Conservation (phyloP, 257 asterid species). For the Catharanthus roseus region DNA sequence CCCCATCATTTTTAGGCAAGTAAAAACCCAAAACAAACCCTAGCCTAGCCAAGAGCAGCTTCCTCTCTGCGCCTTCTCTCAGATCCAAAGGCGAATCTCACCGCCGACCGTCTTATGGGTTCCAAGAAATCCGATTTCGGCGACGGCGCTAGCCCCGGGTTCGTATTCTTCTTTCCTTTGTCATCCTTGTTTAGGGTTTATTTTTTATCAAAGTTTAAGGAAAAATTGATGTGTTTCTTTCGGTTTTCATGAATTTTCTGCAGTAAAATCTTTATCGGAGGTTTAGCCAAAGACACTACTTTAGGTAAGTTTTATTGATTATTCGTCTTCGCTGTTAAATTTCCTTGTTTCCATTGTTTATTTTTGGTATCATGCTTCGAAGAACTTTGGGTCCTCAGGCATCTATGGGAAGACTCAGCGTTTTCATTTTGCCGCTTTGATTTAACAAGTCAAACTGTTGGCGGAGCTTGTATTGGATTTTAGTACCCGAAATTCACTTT, state of each 20-base stretch:
- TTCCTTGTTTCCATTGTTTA: background rate
- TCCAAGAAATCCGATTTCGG: constrained; percentile 77
- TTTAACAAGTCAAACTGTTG: background rate
- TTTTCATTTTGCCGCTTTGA: background rate
- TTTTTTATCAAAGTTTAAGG: background rate
- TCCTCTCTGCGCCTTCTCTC: background rate
- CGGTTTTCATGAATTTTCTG: background rate
- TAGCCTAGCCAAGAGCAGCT: constrained; percentile 23
- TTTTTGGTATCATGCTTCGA: background rate
- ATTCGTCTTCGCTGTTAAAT: background rate
- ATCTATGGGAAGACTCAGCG: background rate
- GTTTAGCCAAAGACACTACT: constrained; percentile 80
- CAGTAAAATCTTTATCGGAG: constrained; percentile 94
- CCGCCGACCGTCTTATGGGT: constrained; percentile 41
- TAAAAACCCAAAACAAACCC: constrained; percentile 30
- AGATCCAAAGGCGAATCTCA: constrained; percentile 33
- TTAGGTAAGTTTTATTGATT: constrained; percentile 36
- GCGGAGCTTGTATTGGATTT: background rate
- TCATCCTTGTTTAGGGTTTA: constrained; percentile 1
- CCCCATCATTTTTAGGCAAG: background rate
- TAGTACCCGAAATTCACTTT: background rate
- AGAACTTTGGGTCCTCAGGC: background rate
- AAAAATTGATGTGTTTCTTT: background rate
- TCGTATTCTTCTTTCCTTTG: constrained; percentile 11
- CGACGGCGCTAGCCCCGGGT: constrained; percentile 98